Percentiles rank a stretch among this genome's conserved stretches.
These are phyloP conservation scores for Trichophyton benhamiae DNA, from an alignment of 2,329 filamentous ascomycete genomes.

Conservation along the genomic window DNA sequence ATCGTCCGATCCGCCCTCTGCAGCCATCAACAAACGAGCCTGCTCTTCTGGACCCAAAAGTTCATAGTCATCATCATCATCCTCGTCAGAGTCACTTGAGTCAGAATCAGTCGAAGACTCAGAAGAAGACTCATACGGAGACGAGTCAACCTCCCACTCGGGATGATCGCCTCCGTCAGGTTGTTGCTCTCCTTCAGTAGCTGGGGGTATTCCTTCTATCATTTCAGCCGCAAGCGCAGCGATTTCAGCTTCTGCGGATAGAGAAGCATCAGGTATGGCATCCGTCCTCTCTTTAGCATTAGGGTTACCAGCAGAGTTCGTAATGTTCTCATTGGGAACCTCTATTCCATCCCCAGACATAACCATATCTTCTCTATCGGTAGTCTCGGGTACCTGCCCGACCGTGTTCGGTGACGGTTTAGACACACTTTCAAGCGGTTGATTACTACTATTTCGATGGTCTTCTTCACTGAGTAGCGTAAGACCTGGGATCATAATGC, in stretches of 20 bases:
- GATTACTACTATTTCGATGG: background rate
- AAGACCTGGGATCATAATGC: conserved; percentile 26
- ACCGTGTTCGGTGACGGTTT: background rate
- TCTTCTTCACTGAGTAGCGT: conserved; percentile 18
- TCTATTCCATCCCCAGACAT: background rate
- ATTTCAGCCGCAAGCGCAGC: conserved; percentile 1
- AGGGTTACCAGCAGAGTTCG: background rate
- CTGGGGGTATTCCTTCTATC: conserved; percentile 4
- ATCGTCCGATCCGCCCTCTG: conserved; percentile 66
- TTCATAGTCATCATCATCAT: conserved; percentile 51
- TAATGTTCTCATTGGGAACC: background rate
- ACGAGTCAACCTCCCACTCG: conserved; percentile 78
- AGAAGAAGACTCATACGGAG: conserved; percentile 56
- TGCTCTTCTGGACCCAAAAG: conserved; percentile 71
- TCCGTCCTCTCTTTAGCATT: background rate
- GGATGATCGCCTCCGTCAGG: conserved; percentile 34
- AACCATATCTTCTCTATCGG: background rate
- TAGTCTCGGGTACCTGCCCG: background rate
- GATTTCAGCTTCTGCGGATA: background rate
- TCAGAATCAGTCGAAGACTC: conserved; percentile 41
- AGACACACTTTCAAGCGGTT: background rate
- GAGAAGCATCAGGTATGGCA: background rate
- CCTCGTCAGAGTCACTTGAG: conserved; percentile 48
- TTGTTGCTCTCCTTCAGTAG: conserved; percentile 7
- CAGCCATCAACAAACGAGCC: conserved; percentile 72